Base-by-base conservation (phyloP, 305 asterid genomes). In the Plantago lanceolata region DNA sequence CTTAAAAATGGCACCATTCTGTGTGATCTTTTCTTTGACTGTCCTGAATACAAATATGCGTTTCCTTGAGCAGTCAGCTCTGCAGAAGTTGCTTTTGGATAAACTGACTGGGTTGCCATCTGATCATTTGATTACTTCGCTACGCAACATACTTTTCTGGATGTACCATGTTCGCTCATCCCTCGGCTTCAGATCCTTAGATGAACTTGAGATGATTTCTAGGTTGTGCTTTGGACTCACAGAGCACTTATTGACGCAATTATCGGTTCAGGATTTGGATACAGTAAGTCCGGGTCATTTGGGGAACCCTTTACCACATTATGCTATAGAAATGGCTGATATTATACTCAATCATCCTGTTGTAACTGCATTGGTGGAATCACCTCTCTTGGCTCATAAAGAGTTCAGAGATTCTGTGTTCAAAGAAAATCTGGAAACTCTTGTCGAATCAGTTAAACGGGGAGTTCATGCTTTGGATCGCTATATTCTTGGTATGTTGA, bases 111-210 rank as follows among this genome's bases (percentile, higher is more conserved):
- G 76, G 74, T 63, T 64, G 78, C 77, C 82, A 59, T 69, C 80
- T 68, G 96, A 89, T 72, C 76, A 79, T 63, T 67, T 85, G 73
- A 50, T 89, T 74, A 82, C 92, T 76, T 77, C 90, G 58, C 69
- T 93, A 51, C 75, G 82, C 84, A 82, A 81, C 70, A 74, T 89
- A 24, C 88, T 93, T 59, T 87, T 84, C 75, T 84, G 88, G 86
- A 77, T 87, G 33, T 77, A 79, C 69, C 83, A 84, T 47, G 75
- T 79, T 50, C 81, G 78, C 59, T 81, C 72, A 65, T 79, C 79
- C 69, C 68, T 69, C 70, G 69, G 70, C 69, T 66, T 49, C 57
- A 72, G 72, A 65, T 71, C 80, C 47, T 70, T 48, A 60, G 79
- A 66, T 64, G 84, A 82, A 69, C 80, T 87, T 48, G 84, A 82